Evolutionary conservation across 371 early-diverging fungal genomes (phyloP).

Genomic region (Dichotomocladium elegans): DNA sequence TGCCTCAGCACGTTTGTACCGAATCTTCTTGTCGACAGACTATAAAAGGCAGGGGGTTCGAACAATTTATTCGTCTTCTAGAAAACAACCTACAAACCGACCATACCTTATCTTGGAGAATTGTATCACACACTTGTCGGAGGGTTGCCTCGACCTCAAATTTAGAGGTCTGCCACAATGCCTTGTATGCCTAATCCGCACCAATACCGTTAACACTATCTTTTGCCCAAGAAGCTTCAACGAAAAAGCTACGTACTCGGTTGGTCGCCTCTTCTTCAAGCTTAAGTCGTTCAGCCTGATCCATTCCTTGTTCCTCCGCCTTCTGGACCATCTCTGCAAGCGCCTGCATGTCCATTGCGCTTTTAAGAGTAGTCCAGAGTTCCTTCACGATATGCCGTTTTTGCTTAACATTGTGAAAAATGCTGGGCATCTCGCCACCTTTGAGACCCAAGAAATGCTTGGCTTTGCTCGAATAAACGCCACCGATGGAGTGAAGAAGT

Average conservation of each 20-base stretch:
- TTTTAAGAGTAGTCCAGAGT: slow-evolving; percentile 84
- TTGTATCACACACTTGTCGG: slow-evolving; percentile 85
- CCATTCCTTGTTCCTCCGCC: slow-evolving; percentile 77
- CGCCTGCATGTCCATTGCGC: slow-evolving; percentile 88
- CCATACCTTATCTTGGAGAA: slow-evolving; percentile 50
- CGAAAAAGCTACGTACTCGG: slow-evolving; percentile 27
- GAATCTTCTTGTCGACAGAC: slow-evolving; percentile 28
- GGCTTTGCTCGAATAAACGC: slow-evolving; percentile 83
- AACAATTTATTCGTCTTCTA: too few species aligned
- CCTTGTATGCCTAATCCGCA: slow-evolving; percentile 70
- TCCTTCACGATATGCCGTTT: slow-evolving; percentile 83
- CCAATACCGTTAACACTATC: not conserved
- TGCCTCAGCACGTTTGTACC: slow-evolving; percentile 42
- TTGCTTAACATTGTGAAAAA: slow-evolving; percentile 65
- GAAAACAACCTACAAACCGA: not conserved
- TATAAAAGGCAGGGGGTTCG: slow-evolving; percentile 2
- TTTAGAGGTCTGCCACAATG: slow-evolving; percentile 91
- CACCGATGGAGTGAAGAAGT: slow-evolving; percentile 88
- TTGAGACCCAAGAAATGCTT: slow-evolving; percentile 71
- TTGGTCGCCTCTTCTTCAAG: slow-evolving; percentile 73
- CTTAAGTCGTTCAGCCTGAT: slow-evolving; percentile 57
- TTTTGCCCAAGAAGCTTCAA: not conserved
- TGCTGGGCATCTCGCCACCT: slow-evolving; percentile 57
- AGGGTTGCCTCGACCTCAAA: slow-evolving; percentile 87
- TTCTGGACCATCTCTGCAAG: slow-evolving; percentile 80